Evolutionary conservation across 352 stramenopile genomes (phyloP).

Genomic region (Pythium graminicola): DNA sequence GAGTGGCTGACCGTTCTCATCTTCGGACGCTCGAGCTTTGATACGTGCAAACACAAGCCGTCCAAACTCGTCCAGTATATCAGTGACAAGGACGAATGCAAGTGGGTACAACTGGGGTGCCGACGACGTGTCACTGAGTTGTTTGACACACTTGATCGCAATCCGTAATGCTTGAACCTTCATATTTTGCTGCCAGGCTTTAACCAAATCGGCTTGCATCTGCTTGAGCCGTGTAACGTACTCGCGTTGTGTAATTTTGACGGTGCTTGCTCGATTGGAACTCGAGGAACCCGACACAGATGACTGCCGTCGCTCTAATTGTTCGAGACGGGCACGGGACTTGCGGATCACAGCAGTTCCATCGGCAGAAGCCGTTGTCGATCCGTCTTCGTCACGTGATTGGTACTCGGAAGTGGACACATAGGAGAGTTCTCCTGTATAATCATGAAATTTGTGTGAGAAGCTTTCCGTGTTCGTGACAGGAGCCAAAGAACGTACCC

Average conservation of each 20-base stretch:
- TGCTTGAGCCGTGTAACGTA: conserved; percentile 73
- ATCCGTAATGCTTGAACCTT: conserved; percentile 87
- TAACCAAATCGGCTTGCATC: conserved; percentile 62
- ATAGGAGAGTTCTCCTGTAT: conserved; percentile 38
- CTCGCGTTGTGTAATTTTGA: conserved; percentile 80
- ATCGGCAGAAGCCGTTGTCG: conserved; percentile 9
- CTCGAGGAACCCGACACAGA: conserved; percentile 4
- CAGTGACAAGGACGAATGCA: conserved; percentile 85
- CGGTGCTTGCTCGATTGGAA: conserved; percentile 13
- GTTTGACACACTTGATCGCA: conserved; percentile 88
- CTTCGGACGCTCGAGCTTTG: conserved; percentile 46
- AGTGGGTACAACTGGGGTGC: conserved; percentile 83
- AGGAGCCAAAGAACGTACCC: conserved; percentile 18
- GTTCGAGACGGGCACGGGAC: conserved; percentile 57
- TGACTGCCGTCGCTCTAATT: conserved; percentile 39
- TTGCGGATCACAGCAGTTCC: conserved; percentile 50
- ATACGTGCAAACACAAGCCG: conserved; percentile 84
- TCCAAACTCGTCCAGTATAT: conserved; percentile 85
- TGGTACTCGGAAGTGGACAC: conserved; percentile 36
- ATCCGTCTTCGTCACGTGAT: conserved; percentile 20
- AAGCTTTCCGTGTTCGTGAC: background rate
- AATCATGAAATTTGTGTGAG: background rate
- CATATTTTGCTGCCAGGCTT: conserved; percentile 77
- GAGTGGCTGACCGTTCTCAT: conserved; percentile 53
- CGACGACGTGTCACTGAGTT: conserved; percentile 71